Evolutionary conservation across 805 yeast genomes (phyloP), one percentile per base, ranked within the genome.

Genomic region (Torulaspora delbrueckii): DNA sequence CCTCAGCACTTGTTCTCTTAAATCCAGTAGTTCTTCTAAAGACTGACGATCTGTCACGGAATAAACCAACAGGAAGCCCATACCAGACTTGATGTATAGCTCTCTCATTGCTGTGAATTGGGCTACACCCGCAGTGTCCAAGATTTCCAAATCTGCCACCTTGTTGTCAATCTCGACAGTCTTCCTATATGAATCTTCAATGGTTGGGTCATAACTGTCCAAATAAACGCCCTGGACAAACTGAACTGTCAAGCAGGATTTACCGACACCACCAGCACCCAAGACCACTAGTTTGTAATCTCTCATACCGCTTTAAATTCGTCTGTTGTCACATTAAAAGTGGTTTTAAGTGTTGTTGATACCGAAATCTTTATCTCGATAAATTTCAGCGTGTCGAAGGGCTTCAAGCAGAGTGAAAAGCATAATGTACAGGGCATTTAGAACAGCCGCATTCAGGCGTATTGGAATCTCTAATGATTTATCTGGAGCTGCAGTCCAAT

Each of bases 221-320:
- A 87, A 79, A 64, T 87, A 90, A 2, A 85, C 84, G 8, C 93
- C 93, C 63, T 87, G 95, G 3, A 88, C 95, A 60, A 85, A 90
- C 62, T 88, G 96, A 5, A 88, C 96, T 1, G 96, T 89, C 33
- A 91, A 72, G 32, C 95, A 89, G 19, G 97, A 87, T 60, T 91
- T 91, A 57, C 99, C 99, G 7, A 88, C 96, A 68, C 97, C 96
- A 57, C 97, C 97, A 10, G 96, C 95, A 50, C 99, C 99, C 47
- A 91, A 72, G 14, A 91, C 93, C 13, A 87, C 97, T 37, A 93
- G 72, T 62, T 87, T 88, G 66, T 89, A 89, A 62, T 90, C 97
- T 77, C 70, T 58, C 72, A 65, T 63, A 22, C 9, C 18, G n/a
- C 13, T 30, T 25, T 10, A 4, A 14, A 14, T 25, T 12, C 10